Conservation (phyloP, 2,329 filamentous ascomycete species). For the Samsoniella hepiali region DNA sequence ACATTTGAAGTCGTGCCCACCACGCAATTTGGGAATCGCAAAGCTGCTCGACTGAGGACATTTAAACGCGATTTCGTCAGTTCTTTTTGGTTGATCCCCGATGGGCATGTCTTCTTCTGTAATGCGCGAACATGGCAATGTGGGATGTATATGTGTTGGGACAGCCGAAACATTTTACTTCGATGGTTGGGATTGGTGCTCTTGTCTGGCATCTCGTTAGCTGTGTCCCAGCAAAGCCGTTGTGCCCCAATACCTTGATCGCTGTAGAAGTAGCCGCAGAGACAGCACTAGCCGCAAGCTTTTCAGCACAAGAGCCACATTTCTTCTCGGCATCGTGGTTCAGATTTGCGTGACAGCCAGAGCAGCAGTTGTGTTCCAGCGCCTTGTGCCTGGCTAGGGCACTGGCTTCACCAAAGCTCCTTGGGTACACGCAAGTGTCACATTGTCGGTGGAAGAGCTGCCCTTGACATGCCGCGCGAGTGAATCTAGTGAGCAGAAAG, state of each 20-base stretch:
- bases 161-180: neutral
- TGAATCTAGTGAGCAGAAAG: neutral
- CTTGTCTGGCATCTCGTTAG: neutral
- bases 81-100: neutral
- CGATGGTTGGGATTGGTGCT: neutral
- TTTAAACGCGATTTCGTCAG: neutral
- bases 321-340: neutral
- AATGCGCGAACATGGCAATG: neutral
- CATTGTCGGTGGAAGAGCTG: neutral
- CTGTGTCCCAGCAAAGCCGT: neutral
- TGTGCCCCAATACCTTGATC: neutral
- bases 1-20: neutral
- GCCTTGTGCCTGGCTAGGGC: neutral
- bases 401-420: neutral
- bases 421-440: neutral
- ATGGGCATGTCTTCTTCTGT: too few species aligned
- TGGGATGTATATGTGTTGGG: neutral
- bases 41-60: neutral
- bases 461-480: neutral
- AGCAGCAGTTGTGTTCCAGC: neutral
- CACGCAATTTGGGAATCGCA: neutral
- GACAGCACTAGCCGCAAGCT: neutral
- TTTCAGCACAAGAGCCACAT: neutral
- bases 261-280: too few species aligned
- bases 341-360: neutral